phyloP scores from a whole-genome alignment of 768 basidiomycete genomes.

The Mycena albidolilacea region DNA sequence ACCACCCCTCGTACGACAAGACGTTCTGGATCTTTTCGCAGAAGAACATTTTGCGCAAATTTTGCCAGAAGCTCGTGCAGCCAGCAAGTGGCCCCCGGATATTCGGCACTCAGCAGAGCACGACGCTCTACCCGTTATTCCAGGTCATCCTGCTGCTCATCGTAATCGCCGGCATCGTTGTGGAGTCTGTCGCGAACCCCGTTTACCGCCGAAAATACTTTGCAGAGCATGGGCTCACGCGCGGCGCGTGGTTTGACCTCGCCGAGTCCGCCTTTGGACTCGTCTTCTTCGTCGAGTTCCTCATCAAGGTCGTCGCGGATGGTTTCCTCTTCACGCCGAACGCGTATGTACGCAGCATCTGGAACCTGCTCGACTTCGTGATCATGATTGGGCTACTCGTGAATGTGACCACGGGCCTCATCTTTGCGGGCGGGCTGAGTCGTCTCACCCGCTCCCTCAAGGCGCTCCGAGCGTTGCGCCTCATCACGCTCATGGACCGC shows the following conservation, averaged over 20 bases:
- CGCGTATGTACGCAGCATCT: conserved; percentile 91
- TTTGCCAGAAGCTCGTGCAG: conserved; percentile 87
- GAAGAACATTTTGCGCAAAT: conserved; percentile 75
- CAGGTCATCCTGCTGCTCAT: conserved; percentile 81
- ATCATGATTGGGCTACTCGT: conserved; percentile 85
- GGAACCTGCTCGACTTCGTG: conserved; percentile 93
- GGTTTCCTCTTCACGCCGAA: conserved; percentile 93
- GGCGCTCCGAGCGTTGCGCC: conserved; percentile 87
- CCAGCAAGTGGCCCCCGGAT: conserved; percentile 91
- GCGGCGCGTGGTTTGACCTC: conserved; percentile 90
- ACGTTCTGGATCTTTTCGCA: conserved; percentile 93
- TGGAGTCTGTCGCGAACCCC: conserved; percentile 89
- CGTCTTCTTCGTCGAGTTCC: conserved; percentile 82
- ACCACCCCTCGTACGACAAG: conserved; percentile 92
- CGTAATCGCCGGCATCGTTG: conserved; percentile 85
- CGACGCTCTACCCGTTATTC: conserved; percentile 77
- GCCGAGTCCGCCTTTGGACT: conserved; percentile 82
- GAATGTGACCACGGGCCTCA: conserved; percentile 79
- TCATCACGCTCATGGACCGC: conserved; percentile 90
- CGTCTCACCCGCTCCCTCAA: conserved; percentile 90
- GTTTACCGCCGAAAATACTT: conserved; percentile 85
- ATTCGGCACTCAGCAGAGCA: conserved; percentile 81
- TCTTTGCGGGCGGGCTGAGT: conserved; percentile 84
- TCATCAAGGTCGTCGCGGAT: conserved; percentile 94
- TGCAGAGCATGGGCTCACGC: conserved; percentile 66